Evolutionary conservation across 1,284 basidiomycete genomes (phyloP).

Genomic region (Pascua guehoae): DNA sequence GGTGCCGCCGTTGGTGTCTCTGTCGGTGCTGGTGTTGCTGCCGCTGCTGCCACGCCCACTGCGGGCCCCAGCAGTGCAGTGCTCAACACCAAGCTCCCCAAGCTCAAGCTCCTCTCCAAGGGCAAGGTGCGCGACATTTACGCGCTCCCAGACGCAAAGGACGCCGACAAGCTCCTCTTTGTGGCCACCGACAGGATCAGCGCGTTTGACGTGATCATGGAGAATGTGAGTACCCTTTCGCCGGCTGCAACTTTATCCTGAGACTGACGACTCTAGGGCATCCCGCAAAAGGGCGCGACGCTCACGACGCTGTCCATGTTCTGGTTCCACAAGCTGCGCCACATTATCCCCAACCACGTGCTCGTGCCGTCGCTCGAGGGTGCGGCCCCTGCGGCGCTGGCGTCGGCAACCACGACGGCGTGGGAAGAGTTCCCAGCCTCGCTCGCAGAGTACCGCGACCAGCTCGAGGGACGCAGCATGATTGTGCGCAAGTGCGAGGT

Average conservation of each 20-base stretch:
- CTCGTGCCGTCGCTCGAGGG: conserved; percentile 57
- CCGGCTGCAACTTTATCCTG: conserved; percentile 35
- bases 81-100: conserved; percentile 50
- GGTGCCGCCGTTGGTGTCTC: conserved; percentile 15
- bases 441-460: conserved; percentile 56
- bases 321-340: conserved; percentile 82
- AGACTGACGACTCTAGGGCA: conserved; percentile 53
- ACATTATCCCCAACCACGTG: conserved; percentile 83
- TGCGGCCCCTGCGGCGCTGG: conserved; percentile 13
- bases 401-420: conserved; percentile 51
- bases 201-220: conserved; percentile 92
- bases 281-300: conserved; percentile 88
- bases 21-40: conserved; percentile 12
- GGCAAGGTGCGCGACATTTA: conserved; percentile 96
- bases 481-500: conserved; percentile 87
- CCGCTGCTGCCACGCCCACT: not conserved
- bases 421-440: conserved; percentile 68
- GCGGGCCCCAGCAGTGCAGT: conserved; percentile 15
- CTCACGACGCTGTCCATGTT: conserved; percentile 87
- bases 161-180: conserved; percentile 68
- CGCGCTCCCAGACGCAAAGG: conserved; percentile 58
- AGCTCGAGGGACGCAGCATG: conserved; percentile 83
- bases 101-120: conserved; percentile 63
- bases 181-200: conserved; percentile 95
- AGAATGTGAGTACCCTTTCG: conserved; percentile 54